phyloP scores from a whole-genome alignment of 2,329 filamentous ascomycete genomes.

The Claviceps sp. region DNA sequence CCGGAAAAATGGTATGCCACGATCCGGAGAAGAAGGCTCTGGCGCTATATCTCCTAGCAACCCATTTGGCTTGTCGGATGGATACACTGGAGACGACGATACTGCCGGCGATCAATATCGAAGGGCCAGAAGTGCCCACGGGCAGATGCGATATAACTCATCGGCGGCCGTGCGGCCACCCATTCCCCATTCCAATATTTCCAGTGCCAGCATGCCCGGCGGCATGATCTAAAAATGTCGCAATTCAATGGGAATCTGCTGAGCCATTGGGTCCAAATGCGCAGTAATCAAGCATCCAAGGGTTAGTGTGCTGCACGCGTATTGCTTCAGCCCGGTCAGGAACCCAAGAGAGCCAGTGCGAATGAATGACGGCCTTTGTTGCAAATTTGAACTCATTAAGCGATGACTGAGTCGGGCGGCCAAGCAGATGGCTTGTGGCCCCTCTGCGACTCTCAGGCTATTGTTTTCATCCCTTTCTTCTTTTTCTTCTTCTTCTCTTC shows the following conservation, averaged over 20 bases:
- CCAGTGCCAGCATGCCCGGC: conserved; percentile 23
- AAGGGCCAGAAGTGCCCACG: background rate
- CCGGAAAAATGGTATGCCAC: conserved; percentile 28
- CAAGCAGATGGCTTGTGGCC: background rate
- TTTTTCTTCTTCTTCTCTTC: background rate
- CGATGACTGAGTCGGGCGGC: background rate
- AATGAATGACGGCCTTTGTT: conserved; percentile 5
- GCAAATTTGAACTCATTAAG: background rate
- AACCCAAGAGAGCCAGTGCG: conserved; percentile 1
- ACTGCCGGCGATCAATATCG: background rate
- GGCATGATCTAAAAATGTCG: conserved; percentile 28
- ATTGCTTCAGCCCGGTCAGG: background rate
- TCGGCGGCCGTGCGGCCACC: background rate
- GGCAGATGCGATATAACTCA: conserved; percentile 1
- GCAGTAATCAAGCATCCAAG: too few species aligned
- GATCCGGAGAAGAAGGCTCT: conserved; percentile 21
- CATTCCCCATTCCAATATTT: conserved; percentile 11
- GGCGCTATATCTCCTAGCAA: background rate
- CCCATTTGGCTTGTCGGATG: conserved; percentile 1
- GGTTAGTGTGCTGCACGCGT: background rate
- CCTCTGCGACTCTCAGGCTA: background rate
- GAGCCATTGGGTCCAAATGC: background rate
- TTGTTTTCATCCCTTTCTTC: background rate
- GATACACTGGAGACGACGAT: conserved; percentile 1
- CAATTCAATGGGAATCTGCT: too few species aligned